Evolutionary conservation across 768 basidiomycete species (phyloP).

Genomic region (Russula sp.): DNA sequence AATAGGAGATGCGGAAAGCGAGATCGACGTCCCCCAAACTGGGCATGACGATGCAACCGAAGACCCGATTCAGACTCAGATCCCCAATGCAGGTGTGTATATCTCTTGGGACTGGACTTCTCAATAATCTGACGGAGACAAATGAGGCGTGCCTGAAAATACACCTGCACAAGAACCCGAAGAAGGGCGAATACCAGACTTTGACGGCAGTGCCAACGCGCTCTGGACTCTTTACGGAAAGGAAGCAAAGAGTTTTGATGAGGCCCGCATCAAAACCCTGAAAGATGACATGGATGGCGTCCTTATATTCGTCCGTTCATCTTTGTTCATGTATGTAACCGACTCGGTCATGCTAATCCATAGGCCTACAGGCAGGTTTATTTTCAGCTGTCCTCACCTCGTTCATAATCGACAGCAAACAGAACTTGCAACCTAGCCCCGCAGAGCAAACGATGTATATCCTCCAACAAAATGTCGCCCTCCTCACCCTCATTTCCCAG

Average conservation of each 20-base stretch:
- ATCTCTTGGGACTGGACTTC: neutral
- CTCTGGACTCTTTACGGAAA: neutral
- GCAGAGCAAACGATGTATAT: too few relatives aligned
- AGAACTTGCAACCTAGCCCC: too few relatives aligned
- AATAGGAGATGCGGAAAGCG: too few relatives aligned
- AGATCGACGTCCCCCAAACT: too few relatives aligned
- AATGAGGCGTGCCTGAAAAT: too few relatives aligned
- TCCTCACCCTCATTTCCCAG: neutral
- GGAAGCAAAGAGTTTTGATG: neutral
- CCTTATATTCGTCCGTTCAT: neutral
- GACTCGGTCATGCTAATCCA: neutral
- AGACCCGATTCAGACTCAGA: neutral
- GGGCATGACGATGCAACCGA: too few relatives aligned
- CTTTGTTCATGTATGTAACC: neutral
- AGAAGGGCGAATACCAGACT: neutral
- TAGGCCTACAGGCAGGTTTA: neutral
- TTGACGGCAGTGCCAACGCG: neutral
- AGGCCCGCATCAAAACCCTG: neutral
- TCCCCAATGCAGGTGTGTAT: neutral
- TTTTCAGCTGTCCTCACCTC: neutral
- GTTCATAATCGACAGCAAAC: too few relatives aligned
- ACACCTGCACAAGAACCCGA: neutral
- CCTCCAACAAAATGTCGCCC: too few relatives aligned
- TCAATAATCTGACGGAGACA: neutral
- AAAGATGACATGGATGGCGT: neutral